These are phyloP conservation scores for Myotisia sp. DNA, from an alignment of 2,329 filamentous ascomycete genomes.

Conservation along the genomic window DNA sequence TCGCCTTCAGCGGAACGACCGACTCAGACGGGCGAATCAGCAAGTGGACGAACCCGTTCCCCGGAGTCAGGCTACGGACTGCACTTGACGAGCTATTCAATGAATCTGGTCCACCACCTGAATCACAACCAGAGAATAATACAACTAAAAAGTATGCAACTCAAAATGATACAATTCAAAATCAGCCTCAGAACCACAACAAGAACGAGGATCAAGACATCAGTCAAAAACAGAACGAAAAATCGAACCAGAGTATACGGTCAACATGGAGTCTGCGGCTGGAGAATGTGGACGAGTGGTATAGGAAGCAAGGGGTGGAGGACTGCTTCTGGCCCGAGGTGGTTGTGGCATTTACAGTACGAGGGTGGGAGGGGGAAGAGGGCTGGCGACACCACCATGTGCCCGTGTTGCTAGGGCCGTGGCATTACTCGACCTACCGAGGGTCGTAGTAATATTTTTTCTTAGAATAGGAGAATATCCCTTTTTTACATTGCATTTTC, in stretches of 20 bases:
- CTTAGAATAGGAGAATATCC: no score
- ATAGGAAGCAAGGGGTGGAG: conserved; percentile 29
- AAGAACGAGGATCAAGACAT: not conserved
- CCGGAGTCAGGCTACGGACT: no score
- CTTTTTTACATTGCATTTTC: no score
- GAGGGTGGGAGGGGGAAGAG: conserved; percentile 28
- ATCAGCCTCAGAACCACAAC: not conserved
- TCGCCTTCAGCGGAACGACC: conserved; percentile 27
- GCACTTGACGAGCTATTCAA: no score
- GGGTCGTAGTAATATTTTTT: conserved; percentile 32
- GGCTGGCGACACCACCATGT: conserved; percentile 39
- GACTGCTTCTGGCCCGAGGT: conserved; percentile 39
- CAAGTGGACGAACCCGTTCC: conserved; percentile 25
- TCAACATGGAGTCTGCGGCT: conserved; percentile 35
- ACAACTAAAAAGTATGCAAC: not conserved
- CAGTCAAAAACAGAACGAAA: not conserved
- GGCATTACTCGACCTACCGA: conserved; percentile 39
- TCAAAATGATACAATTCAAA: no score
- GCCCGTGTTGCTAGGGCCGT: conserved; percentile 36
- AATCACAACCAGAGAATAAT: not conserved
- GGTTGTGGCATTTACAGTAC: conserved; percentile 37
- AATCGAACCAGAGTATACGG: conserved; percentile 20
- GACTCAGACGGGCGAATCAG: conserved; percentile 35
- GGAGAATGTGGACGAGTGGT: conserved; percentile 32
- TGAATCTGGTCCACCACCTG: no score